These are phyloP conservation scores for Persicaria maculosa DNA, from an alignment of 148 eudicot genomes.

Conservation along the genomic window DNA sequence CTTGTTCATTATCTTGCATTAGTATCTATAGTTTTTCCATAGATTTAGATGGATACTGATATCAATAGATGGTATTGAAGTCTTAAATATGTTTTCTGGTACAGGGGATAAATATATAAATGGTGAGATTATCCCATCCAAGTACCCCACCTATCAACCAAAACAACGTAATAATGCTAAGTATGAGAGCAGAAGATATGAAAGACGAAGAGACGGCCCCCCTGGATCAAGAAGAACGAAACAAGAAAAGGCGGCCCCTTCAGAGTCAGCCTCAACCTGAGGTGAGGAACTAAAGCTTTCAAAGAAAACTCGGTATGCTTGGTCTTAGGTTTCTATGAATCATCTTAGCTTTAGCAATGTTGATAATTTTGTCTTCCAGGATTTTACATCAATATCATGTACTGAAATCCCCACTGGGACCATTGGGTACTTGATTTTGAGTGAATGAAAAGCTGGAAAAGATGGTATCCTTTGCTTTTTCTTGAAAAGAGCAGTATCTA, in stretches of 20 bases:
- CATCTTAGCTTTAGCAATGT: no score
- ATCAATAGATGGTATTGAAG: not conserved
- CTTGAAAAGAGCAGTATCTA: no score
- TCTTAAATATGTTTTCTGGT: conserved; percentile 2
- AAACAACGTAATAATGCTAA: conserved; percentile 50
- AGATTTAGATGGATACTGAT: no score
- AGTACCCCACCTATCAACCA: conserved; percentile 88
- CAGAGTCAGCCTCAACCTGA: conserved; percentile 56
- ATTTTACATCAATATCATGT: no score
- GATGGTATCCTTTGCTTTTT: no score
- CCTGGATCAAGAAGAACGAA: conserved; percentile 48
- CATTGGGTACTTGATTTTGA: no score
- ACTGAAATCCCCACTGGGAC: no score
- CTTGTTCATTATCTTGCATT: not conserved
- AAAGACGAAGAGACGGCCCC: conserved; percentile 80
- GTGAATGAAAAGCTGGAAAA: no score
- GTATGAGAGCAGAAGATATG: conserved; percentile 67
- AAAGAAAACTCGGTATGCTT: not conserved
- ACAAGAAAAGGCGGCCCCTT: conserved; percentile 41
- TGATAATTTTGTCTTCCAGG: no score
- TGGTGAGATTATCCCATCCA: conserved; percentile 88
- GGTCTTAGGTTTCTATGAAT: no score
- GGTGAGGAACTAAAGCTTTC: conserved; percentile 15
- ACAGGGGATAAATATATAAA: conserved; percentile 79
- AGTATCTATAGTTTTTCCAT: no score